These are phyloP conservation scores for Colletotrichum endophyticum DNA, from an alignment of 2,329 filamentous ascomycete species.

Conservation along the genomic window DNA sequence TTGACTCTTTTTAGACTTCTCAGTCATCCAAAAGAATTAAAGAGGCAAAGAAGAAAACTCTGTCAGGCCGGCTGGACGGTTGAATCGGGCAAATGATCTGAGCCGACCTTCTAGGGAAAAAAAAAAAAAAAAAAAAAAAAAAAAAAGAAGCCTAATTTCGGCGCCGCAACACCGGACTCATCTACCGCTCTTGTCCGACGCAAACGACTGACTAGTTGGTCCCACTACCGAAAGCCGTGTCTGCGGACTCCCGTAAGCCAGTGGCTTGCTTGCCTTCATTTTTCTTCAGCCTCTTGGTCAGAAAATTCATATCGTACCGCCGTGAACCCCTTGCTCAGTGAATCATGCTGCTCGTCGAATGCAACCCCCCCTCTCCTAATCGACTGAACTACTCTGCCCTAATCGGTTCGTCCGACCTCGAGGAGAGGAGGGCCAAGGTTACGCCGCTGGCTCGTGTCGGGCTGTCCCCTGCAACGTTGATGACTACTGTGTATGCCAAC, in stretches of 20 bases:
- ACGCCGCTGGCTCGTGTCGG: not conserved
- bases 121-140: slow-evolving; percentile 8
- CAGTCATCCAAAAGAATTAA: not conserved
- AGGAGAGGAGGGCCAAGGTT: not conserved
- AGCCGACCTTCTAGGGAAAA: not conserved
- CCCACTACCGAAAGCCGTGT: not conserved
- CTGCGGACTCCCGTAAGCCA: slow-evolving; percentile 10
- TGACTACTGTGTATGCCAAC: not conserved
- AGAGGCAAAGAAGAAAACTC: not conserved
- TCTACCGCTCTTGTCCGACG: not conserved
- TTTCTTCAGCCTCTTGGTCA: not conserved
- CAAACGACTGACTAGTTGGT: not conserved
- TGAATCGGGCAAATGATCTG: not conserved
- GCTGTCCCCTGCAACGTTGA: not conserved
- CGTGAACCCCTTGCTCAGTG: not conserved
- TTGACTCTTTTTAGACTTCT: not conserved
- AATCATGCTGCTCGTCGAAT: not conserved
- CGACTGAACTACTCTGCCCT: not conserved
- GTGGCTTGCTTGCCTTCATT: not conserved
- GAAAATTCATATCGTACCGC: not conserved
- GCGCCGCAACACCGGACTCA: not conserved
- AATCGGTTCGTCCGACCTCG: slow-evolving; percentile 11
- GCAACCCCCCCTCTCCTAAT: not conserved
- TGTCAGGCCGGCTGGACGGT: not conserved
- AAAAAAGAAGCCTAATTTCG: not conserved